These are phyloP conservation scores for Aegilops speltoides DNA, from an alignment of 176 grass and related monocot species.

Conservation along the genomic window DNA sequence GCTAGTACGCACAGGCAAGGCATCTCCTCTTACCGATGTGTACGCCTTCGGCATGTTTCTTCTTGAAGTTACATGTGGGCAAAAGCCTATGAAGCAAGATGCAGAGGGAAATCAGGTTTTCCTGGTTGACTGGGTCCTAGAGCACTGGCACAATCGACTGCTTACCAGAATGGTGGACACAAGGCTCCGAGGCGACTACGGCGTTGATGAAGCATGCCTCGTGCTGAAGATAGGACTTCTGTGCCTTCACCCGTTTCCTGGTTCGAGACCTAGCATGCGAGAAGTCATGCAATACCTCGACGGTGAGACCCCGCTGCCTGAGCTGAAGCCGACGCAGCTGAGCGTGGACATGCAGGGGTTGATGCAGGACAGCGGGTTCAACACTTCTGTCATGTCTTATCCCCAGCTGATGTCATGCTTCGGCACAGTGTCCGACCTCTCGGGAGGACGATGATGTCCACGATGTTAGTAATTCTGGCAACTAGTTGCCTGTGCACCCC, in stretches of 20 bases:
- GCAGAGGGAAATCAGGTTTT: neutral
- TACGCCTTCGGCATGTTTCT: conserved; percentile 5
- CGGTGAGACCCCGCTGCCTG: neutral
- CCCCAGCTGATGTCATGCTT: neutral
- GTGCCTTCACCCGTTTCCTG: neutral
- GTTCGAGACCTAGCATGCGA: neutral
- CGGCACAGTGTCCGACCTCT: neutral
- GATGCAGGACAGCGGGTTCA: neutral
- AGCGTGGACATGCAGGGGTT: neutral
- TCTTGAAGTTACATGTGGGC: neutral
- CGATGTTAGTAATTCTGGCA: neutral
- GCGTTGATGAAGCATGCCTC: neutral
- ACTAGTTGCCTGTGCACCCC: neutral
- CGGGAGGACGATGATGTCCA: neutral
- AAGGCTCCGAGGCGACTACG: neutral
- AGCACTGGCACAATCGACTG: neutral
- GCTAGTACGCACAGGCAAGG: neutral
- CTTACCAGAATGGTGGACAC: neutral
- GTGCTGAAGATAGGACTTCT: neutral
- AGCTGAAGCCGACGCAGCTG: neutral
- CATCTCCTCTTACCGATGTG: neutral
- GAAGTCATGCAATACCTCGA: neutral
- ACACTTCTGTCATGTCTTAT: neutral
- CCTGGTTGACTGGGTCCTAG: neutral
- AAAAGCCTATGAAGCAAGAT: neutral